Evolutionary conservation across 2,329 filamentous ascomycete genomes (phyloP).

Genomic region (Didymella keratinophila): DNA sequence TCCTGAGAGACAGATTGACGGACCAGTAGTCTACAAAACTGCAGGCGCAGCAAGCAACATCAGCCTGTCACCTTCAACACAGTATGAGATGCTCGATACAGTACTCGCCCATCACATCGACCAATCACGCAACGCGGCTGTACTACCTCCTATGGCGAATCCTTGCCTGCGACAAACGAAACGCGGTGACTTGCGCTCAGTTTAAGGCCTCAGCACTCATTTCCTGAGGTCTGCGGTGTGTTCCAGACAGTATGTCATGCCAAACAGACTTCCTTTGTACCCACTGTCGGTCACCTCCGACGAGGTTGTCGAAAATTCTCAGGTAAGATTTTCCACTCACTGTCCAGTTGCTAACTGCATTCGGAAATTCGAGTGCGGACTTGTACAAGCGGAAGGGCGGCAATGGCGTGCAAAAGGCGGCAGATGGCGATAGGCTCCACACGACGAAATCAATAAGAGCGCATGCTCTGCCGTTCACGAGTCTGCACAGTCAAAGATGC

Average conservation of each 20-base stretch:
- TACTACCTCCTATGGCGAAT: constrained; percentile 1
- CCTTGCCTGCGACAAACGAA: not conserved
- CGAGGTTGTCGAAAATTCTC: constrained; percentile 14
- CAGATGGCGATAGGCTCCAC: constrained; percentile 18
- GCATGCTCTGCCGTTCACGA: constrained; percentile 1
- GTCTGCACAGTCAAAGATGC: not conserved
- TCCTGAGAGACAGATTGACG: too few relatives aligned
- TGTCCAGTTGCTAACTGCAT: constrained; percentile 15
- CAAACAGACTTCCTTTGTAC: constrained; percentile 1
- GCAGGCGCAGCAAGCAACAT: not conserved
- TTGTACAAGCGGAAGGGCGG: constrained; percentile 13
- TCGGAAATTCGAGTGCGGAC: constrained; percentile 16
- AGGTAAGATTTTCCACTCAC: constrained; percentile 15
- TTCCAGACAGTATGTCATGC: constrained; percentile 5
- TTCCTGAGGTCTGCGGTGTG: not conserved
- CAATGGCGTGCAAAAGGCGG: constrained; percentile 20
- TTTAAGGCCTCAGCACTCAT: not conserved
- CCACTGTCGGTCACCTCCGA: constrained; percentile 22
- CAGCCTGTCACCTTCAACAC: not conserved
- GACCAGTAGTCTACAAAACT: too few relatives aligned
- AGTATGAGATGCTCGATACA: not conserved
- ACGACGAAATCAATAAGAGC: constrained; percentile 14
- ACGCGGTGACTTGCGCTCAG: not conserved
- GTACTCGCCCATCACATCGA: not conserved
- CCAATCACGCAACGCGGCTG: constrained; percentile 3